Percentiles rank a stretch among this genome's conserved stretches.
These are phyloP conservation scores for Mycogone perniciosa DNA, from an alignment of 2,329 filamentous ascomycete species.

Conservation along the genomic window DNA sequence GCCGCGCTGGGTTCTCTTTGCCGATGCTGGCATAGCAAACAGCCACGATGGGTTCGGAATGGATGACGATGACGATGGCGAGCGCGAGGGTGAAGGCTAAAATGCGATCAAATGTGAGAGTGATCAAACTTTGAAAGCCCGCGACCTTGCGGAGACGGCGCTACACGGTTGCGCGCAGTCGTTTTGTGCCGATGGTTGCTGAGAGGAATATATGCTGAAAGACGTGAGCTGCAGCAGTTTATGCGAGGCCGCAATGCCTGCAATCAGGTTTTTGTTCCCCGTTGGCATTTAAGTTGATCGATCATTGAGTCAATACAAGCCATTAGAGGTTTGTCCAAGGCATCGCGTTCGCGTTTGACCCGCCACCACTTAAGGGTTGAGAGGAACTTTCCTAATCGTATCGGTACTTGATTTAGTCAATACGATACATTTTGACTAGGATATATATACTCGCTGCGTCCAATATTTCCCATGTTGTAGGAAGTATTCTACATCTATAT, in stretches of 20 bases:
- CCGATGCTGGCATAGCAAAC: conserved; percentile 30
- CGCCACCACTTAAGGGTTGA: conserved; percentile 9
- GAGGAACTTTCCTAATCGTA: conserved; percentile 1
- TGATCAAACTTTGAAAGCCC: no score
- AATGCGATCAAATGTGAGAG: background rate
- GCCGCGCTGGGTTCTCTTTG: conserved; percentile 31
- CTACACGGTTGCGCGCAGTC: no score
- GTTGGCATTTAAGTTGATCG: conserved; percentile 9
- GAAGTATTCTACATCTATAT: no score
- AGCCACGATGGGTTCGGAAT: conserved; percentile 1
- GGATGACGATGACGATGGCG: background rate
- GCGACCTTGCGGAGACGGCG: background rate
- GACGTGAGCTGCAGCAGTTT: background rate
- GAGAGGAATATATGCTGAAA: background rate
- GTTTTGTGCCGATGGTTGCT: no score
- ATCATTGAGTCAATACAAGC: conserved; percentile 6
- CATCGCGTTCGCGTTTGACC: conserved; percentile 10
- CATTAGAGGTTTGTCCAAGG: conserved; percentile 6
- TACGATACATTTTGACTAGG: no score
- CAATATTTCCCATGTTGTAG: no score
- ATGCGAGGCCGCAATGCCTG: conserved; percentile 8
- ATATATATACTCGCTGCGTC: no score
- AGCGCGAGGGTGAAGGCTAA: background rate
- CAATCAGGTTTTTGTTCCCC: conserved; percentile 9
- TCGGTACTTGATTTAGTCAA: no score